phyloP scores from a whole-genome alignment of 2,329 filamentous ascomycete genomes.

The Trichoderma atrobrunneum region DNA sequence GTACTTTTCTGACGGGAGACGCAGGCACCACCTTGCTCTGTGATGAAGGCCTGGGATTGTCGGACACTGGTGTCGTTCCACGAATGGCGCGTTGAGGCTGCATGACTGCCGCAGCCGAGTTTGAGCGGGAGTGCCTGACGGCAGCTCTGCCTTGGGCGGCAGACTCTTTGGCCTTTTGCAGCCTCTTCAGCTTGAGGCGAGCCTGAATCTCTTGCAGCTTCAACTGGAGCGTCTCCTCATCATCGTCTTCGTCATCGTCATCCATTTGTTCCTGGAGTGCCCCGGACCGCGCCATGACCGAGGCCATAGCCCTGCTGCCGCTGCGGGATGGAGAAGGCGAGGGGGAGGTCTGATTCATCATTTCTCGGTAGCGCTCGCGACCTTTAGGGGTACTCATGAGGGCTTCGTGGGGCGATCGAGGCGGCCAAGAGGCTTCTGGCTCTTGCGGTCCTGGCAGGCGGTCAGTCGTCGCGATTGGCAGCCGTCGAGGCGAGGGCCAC shows the following conservation, averaged over 20 bases:
- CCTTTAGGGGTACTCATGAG: slow-evolving; percentile 71
- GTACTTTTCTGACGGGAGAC: slow-evolving; percentile 63
- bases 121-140: slow-evolving; percentile 23
- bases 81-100: slow-evolving; percentile 24
- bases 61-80: slow-evolving; percentile 30
- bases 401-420: slow-evolving; percentile 63
- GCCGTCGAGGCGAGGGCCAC: neutral
- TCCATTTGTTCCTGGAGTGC: slow-evolving; percentile 31
- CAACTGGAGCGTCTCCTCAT: slow-evolving; percentile 85
- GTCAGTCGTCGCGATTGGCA: slow-evolving; percentile 13
- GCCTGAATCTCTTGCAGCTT: slow-evolving; percentile 88
- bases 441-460: slow-evolving; percentile 24
- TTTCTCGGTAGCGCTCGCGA: slow-evolving; percentile 68
- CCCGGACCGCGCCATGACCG: slow-evolving; percentile 30
- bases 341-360: slow-evolving; percentile 64
- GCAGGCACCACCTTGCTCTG: slow-evolving; percentile 63
- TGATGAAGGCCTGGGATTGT: slow-evolving; percentile 21
- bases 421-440: slow-evolving; percentile 61
- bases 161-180: slow-evolving; percentile 57
- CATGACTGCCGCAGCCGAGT: slow-evolving; percentile 26
- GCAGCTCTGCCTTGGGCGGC: slow-evolving; percentile 23
- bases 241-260: slow-evolving; percentile 61
- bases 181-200: slow-evolving; percentile 78
- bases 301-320: slow-evolving; percentile 12
- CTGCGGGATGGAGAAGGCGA: slow-evolving; percentile 59